Evolutionary conservation across 768 basidiomycete species (phyloP).

Genomic region (Leccinum imitatum): DNA sequence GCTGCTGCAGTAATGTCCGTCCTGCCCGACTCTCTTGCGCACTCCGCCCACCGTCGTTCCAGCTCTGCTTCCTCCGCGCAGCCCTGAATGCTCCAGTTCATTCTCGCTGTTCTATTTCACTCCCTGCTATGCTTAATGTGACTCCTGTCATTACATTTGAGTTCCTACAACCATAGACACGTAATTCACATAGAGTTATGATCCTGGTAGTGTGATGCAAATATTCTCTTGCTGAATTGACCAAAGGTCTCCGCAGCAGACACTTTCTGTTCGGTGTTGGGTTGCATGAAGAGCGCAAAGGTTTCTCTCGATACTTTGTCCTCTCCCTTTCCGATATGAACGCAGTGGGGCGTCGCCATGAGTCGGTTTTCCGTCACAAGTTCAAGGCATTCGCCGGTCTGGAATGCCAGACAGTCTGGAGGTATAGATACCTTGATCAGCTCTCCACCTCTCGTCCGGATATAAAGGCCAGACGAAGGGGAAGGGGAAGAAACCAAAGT

Average conservation of each 20-base stretch:
- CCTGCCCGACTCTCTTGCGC: slow-evolving; percentile 52
- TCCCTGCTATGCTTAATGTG: not conserved
- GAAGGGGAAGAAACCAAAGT: slow-evolving; percentile 64
- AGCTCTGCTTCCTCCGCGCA: slow-evolving; percentile 33
- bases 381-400: slow-evolving; percentile 95
- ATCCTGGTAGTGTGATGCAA: slow-evolving; percentile 51
- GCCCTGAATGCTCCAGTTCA: slow-evolving; percentile 14
- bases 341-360: slow-evolving; percentile 93
- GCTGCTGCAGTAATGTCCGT: slow-evolving; percentile 61
- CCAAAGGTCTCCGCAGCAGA: slow-evolving; percentile 79
- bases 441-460: slow-evolving; percentile 77
- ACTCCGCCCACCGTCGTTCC: slow-evolving; percentile 42
- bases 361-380: slow-evolving; percentile 79
- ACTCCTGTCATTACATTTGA: slow-evolving; percentile 9
- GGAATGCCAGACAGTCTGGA: slow-evolving; percentile 83
- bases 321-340: slow-evolving; percentile 63
- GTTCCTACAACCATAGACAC: slow-evolving; percentile 9
- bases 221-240: slow-evolving; percentile 81
- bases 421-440: slow-evolving; percentile 88
- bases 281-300: slow-evolving; percentile 87
- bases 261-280: slow-evolving; percentile 75
- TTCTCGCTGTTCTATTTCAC: not conserved
- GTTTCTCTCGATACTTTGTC: slow-evolving; percentile 78
- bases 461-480: slow-evolving; percentile 82
- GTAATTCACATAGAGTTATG: slow-evolving; percentile 22